Base-by-base conservation (phyloP, 306 rosid species). In the Notholithocarpus densiflorus region DNA sequence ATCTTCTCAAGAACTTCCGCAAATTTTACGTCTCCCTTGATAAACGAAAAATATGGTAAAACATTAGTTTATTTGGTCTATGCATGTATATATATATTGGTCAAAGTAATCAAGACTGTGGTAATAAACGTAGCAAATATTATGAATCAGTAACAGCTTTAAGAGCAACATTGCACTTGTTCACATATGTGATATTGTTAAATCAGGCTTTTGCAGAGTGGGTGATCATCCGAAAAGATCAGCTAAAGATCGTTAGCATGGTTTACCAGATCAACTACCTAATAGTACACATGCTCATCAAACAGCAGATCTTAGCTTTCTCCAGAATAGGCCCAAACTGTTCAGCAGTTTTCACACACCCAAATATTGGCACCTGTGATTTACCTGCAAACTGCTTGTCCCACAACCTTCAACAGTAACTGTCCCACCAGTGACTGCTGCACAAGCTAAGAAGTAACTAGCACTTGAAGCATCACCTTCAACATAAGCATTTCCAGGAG, bases 401-500 rank as follows among this genome's bases (percentile, higher is more conserved):
- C 99, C 98, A 71, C 99, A 96, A 75, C 99, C 99, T 73, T 87
- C 84, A 84, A 96, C 94, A 15, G 96, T 93, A 85, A 93, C 87
- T 73, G 97, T 93, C 34, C 99, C 98, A 73, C 98, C 96, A 15
- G 99, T 96, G 73, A 96, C 88, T 5, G 98, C 98, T 60, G 98
- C 99, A 84, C 99, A 97, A 14, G 98, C 99, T 27, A 96, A 94
- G 84, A 93, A 96, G 92, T 96, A 96, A 85, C 98, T 96, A 76
- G 99, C 97, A 86, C 99, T 96, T 17, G 97, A 96, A 79, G 99
- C 99, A 80, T 96, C 98, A 11, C 99, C 99, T 88, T 96, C 99
- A 8, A 96, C 99, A 86, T 84, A 96, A 80, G 97, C 96, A 70
- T 85, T 89, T 75, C 97, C 93, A 45, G 98, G 97, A 79, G 99